Percentiles rank a stretch among this genome's conserved stretches.
Conservation (phyloP, 2,329 filamentous ascomycete species). For the Ophiostoma populinum region DNA sequence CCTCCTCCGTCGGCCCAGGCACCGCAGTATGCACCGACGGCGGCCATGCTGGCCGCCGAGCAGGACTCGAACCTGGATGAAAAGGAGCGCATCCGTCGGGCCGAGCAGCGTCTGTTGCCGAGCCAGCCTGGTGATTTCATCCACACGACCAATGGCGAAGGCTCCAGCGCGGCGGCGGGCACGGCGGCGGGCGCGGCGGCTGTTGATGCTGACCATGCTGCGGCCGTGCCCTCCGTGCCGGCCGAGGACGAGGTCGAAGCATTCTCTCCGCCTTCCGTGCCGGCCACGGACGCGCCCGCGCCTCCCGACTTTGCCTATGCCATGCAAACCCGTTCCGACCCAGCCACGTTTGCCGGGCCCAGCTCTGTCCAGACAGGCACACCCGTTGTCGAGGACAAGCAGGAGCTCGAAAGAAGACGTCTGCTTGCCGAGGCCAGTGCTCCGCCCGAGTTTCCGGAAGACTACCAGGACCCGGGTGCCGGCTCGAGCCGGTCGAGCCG, state of each 20-base stretch:
- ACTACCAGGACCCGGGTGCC: conserved; percentile 22
- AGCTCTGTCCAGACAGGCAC: background rate
- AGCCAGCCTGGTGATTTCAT: conserved; percentile 61
- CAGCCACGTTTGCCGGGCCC: background rate
- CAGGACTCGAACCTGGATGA: conserved; percentile 53
- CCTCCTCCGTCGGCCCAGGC: conserved; percentile 19
- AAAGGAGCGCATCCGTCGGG: conserved; percentile 62
- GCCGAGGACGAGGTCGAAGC: conserved; percentile 27
- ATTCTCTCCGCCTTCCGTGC: background rate
- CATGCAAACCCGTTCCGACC: background rate
- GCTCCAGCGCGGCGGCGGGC: too few species aligned
- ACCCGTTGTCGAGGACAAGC: conserved; percentile 51
- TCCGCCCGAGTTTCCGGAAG: conserved; percentile 39
- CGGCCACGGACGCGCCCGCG: background rate
- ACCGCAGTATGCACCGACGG: conserved; percentile 35
- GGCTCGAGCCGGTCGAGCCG: conserved; percentile 13
- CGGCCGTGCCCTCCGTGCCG: conserved; percentile 29
- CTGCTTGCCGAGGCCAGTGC: conserved; percentile 48
- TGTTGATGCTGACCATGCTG: conserved; percentile 15
- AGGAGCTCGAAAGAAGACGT: conserved; percentile 52
- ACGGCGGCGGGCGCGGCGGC: too few species aligned
- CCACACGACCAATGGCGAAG: too few species aligned
- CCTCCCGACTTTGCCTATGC: background rate
- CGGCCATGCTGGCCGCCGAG: conserved; percentile 26
- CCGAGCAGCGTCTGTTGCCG: conserved; percentile 64